A percentile compares a stretch with the other conserved stretches of the same genome.
phyloP scores from a whole-genome alignment of 75 land plant species.

The Isoetes taiwanensis region DNA sequence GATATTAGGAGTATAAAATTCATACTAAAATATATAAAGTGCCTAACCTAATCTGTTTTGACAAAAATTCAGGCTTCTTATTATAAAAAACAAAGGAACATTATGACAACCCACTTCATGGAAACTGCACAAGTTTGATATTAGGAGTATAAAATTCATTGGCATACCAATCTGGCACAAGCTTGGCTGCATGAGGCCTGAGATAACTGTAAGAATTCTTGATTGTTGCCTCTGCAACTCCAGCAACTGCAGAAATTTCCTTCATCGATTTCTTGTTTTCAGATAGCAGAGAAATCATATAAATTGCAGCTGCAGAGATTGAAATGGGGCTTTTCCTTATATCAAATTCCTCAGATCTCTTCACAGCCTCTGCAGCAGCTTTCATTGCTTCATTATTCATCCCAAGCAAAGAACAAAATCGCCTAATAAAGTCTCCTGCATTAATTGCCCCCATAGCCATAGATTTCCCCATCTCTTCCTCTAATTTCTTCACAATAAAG shows the following conservation, averaged over 20 bases:
- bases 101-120: too few relatives aligned
- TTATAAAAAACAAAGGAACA: too few relatives aligned
- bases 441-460: slow-evolving; percentile 23
- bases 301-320: slow-evolving; percentile 71
- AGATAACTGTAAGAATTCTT: slow-evolving; percentile 21
- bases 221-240: slow-evolving; percentile 28
- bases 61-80: too few relatives aligned
- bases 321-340: slow-evolving; percentile 72
- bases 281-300: slow-evolving; percentile 64
- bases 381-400: slow-evolving; percentile 12
- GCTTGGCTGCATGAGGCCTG: slow-evolving; percentile 18
- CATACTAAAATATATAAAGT: too few relatives aligned
- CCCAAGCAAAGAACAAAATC: slow-evolving; percentile 19
- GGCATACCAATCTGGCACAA: slow-evolving; percentile 19
- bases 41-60: too few relatives aligned
- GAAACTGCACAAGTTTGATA: too few relatives aligned
- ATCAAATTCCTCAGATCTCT: slow-evolving; percentile 11
- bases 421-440: slow-evolving; percentile 16
- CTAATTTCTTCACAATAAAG: slow-evolving; percentile 21
- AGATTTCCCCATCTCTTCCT: slow-evolving; percentile 26
- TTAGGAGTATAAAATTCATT: too few relatives aligned
- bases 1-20: too few relatives aligned
- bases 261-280: slow-evolving; percentile 54
- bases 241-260: slow-evolving; percentile 26
- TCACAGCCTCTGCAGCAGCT: slow-evolving; percentile 16